Conservation (phyloP, 768 basidiomycete genomes). For the Boletus rubroflammeus region DNA sequence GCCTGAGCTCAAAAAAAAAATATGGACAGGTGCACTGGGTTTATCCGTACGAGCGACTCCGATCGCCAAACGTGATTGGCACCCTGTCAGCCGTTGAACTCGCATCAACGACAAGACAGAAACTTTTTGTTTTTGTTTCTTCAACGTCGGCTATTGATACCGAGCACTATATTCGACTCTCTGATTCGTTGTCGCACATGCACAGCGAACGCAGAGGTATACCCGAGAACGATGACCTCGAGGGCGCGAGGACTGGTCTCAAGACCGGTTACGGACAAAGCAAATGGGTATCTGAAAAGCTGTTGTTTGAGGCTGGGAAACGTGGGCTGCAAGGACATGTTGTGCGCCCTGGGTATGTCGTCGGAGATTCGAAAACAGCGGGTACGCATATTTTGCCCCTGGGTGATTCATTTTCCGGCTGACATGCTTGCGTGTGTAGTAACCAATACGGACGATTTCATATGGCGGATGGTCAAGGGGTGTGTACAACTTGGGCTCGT, state of each 20-base stretch:
- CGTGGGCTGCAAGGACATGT: conserved; percentile 84
- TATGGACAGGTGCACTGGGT: conserved; percentile 91
- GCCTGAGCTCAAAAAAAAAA: not conserved
- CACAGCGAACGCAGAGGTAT: conserved; percentile 56
- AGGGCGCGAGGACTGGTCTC: conserved; percentile 69
- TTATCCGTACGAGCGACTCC: conserved; percentile 92
- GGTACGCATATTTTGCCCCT: conserved; percentile 45
- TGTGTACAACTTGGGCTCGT: conserved; percentile 95
- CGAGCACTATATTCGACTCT: conserved; percentile 83
- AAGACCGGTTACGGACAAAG: conserved; percentile 95
- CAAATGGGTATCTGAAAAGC: conserved; percentile 97
- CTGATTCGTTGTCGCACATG: conserved; percentile 57
- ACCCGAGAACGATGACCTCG: conserved; percentile 84
- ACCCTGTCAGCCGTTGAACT: conserved; percentile 83
- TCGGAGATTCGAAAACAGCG: conserved; percentile 85
- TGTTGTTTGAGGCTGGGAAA: conserved; percentile 86
- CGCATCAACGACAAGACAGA: conserved; percentile 68
- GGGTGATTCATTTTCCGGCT: not conserved
- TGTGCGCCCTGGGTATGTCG: conserved; percentile 91
- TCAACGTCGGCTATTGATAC: conserved; percentile 95
- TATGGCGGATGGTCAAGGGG: conserved; percentile 98
- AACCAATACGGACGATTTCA: conserved; percentile 98
- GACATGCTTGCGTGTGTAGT: conserved; percentile 43
- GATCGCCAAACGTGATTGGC: conserved; percentile 87
- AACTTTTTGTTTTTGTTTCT: conserved; percentile 86